phyloP scores from a whole-genome alignment of 2,329 filamentous ascomycete genomes.

The Arachnopeziza araneosa region DNA sequence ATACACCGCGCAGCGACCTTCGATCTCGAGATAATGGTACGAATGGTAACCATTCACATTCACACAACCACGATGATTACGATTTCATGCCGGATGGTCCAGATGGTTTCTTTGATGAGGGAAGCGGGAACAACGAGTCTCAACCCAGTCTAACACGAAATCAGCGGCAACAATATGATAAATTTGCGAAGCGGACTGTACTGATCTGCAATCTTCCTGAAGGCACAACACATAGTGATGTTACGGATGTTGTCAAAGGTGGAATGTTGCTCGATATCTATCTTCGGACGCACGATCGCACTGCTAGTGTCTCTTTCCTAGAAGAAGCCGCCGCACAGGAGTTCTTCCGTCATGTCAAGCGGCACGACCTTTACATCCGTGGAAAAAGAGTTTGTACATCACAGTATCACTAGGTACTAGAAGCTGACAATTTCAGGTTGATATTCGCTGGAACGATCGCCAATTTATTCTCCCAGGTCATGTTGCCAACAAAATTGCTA shows the following conservation, averaged over 20 bases:
- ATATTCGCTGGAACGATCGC: conserved; percentile 63
- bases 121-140: conserved; percentile 20
- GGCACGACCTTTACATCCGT: conserved; percentile 62
- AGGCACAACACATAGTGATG: conserved; percentile 57
- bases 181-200: conserved; percentile 48
- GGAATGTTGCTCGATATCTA: conserved; percentile 66
- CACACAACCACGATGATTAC: conserved; percentile 19
- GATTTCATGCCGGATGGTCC: conserved; percentile 14
- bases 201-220: conserved; percentile 57
- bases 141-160: conserved; percentile 5
- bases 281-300: conserved; percentile 51
- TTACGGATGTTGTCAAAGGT: conserved; percentile 60
- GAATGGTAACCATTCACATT: conserved; percentile 16
- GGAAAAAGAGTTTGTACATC: conserved; percentile 54
- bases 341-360: conserved; percentile 60
- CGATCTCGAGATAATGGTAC: conserved; percentile 7
- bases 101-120: conserved; percentile 19
- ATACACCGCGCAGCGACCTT: conserved; percentile 17
- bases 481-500: conserved; percentile 56
- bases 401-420: neutral
- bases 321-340: conserved; percentile 54
- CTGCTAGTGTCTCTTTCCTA: conserved; percentile 65
- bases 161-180: conserved; percentile 22
- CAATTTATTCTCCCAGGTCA: conserved; percentile 62
- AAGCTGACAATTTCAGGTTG: conserved; percentile 43